A percentile compares a stretch with the other conserved stretches of the same genome.
Conservation (phyloP, 2,329 filamentous ascomycete species). For the Hypoxylon sp. region DNA sequence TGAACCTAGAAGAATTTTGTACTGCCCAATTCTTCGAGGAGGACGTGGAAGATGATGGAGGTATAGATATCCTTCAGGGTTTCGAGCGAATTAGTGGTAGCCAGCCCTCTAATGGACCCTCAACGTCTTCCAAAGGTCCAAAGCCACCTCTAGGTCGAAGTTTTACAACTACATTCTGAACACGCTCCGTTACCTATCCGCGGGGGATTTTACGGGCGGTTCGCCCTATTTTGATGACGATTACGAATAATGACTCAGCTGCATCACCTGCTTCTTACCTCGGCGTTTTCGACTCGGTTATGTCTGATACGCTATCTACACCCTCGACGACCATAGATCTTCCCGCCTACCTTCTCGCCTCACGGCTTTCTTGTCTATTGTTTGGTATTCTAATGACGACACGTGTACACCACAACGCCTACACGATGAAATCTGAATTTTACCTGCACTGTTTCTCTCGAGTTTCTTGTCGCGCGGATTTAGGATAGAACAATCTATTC, state of each 20-base stretch:
- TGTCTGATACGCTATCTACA: conserved; percentile 25
- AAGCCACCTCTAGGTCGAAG: conserved; percentile 57
- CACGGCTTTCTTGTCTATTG: conserved; percentile 52
- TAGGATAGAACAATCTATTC: conserved; percentile 4
- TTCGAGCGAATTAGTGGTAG: conserved; percentile 79
- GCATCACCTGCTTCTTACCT: conserved; percentile 22
- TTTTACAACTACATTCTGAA: conserved; percentile 56
- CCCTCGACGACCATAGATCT: conserved; percentile 43
- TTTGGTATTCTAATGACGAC: conserved; percentile 48
- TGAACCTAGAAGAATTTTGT: conserved; percentile 65
- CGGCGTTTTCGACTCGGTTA: conserved; percentile 16
- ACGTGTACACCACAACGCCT: conserved; percentile 42
- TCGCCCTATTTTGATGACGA: conserved; percentile 31
- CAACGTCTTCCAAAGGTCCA: conserved; percentile 47
- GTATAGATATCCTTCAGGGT: conserved; percentile 79
- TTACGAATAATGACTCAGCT: conserved; percentile 41
- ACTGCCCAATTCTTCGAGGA: conserved; percentile 69
- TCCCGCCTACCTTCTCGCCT: conserved; percentile 45
- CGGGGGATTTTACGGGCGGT: conserved; percentile 7
- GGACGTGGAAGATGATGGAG: conserved; percentile 68
- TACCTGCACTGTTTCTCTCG: conserved; percentile 31
- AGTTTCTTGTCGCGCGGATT: conserved; percentile 21
- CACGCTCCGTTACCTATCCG: conserved; percentile 20
- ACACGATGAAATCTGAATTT: conserved; percentile 40
- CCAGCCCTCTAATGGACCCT: conserved; percentile 51